These are phyloP conservation scores for Candida pini DNA, from an alignment of 805 yeast species.

Conservation along the genomic window DNA sequence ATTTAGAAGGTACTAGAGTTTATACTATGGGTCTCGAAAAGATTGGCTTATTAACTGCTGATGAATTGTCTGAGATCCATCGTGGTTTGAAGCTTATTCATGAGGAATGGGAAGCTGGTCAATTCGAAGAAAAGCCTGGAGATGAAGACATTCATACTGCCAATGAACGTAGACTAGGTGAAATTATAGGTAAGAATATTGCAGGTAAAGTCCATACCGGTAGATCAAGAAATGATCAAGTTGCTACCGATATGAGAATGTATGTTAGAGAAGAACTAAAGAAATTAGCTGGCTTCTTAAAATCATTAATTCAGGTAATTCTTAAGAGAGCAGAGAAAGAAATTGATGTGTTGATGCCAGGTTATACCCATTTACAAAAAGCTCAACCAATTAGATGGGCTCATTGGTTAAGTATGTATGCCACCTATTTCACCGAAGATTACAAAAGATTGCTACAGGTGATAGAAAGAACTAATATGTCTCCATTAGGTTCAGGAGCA, in stretches of 20 bases:
- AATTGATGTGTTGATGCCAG: constrained; percentile 94
- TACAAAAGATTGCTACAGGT: constrained; percentile 79
- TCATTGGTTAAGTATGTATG: constrained; percentile 93
- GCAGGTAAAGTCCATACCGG: constrained; percentile 99
- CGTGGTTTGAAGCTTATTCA: constrained; percentile 68
- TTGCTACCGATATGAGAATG: constrained; percentile 97
- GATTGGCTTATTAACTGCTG: constrained; percentile 63
- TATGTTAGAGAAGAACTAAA: constrained; percentile 77
- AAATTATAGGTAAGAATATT: constrained; percentile 85
- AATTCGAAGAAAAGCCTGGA: constrained; percentile 71
- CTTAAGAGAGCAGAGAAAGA: constrained; percentile 75
- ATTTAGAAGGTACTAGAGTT: constrained; percentile 88
- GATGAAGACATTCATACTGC: constrained; percentile 99
- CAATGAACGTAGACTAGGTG: constrained; percentile 96
- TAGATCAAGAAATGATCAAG: constrained; percentile 97
- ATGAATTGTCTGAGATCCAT: constrained; percentile 78
- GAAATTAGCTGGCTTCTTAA: constrained; percentile 51
- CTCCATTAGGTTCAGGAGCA: constrained; percentile 97
- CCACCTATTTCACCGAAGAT: constrained; percentile 91
- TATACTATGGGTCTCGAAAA: constrained; percentile 84
- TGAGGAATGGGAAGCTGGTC: constrained; percentile 72
- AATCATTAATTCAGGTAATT: constrained; percentile 61
- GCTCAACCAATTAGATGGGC: constrained; percentile 99
- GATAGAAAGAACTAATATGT: constrained; percentile 72
- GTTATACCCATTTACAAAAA: constrained; percentile 96